Conservation (phyloP, 1,284 basidiomycete species). For the Marasmius oreades region DNA sequence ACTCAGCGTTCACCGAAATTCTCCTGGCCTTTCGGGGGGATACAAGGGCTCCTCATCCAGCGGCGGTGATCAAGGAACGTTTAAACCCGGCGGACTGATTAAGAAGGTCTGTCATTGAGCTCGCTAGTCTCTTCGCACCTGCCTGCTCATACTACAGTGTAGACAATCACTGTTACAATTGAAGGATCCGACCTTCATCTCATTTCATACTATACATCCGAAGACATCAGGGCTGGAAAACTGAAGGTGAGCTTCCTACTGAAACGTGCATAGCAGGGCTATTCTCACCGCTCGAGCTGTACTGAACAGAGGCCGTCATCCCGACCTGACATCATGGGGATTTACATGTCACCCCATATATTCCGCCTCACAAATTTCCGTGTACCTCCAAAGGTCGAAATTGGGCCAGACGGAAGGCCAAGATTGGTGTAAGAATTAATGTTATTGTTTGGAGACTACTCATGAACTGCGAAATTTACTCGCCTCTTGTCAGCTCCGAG, state of each 20-base stretch:
- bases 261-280: neutral
- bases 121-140: neutral
- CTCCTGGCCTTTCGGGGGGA: constrained; percentile 19
- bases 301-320: constrained; percentile 49
- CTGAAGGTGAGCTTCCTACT: constrained; percentile 40
- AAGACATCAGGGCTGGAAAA: constrained; percentile 64
- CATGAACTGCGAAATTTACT: no score
- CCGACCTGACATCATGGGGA: constrained; percentile 59
- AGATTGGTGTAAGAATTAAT: constrained; percentile 49
- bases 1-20: constrained; percentile 29
- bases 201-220: constrained; percentile 77
- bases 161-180: constrained; percentile 80
- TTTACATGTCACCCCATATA: constrained; percentile 65
- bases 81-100: constrained; percentile 66
- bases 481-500: constrained; percentile 34
- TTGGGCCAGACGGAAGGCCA: constrained; percentile 55
- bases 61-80: constrained; percentile 52
- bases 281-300: constrained; percentile 9
- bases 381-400: constrained; percentile 66
- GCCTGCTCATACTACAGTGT: neutral
- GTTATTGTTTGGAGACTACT: neutral
- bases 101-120: constrained; percentile 51
- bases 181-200: constrained; percentile 76
- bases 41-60: constrained; percentile 14
- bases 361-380: constrained; percentile 71